These are phyloP conservation scores for Monosporascus ibericus DNA, from an alignment of 2,329 filamentous ascomycete species.

Conservation along the genomic window DNA sequence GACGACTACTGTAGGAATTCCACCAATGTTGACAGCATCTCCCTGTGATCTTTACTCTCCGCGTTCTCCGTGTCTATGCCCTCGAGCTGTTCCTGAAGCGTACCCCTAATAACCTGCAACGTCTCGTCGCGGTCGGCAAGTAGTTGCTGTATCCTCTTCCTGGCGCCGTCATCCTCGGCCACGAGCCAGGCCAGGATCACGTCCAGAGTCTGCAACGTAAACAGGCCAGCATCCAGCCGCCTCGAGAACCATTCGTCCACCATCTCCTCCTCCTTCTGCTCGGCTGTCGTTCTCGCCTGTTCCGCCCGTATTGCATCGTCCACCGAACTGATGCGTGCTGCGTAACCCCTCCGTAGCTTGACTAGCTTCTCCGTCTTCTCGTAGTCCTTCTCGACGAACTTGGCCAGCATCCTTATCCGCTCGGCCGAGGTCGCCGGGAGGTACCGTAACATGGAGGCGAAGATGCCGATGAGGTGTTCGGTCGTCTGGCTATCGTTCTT, in stretches of 20 bases:
- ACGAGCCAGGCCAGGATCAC: constrained; percentile 83
- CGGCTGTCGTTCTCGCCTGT: constrained; percentile 44
- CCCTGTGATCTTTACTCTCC: constrained; percentile 51
- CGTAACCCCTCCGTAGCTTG: constrained; percentile 65
- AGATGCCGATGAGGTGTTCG: constrained; percentile 80
- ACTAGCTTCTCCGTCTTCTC: constrained; percentile 74
- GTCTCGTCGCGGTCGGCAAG: constrained; percentile 64
- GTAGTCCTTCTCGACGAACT: constrained; percentile 93
- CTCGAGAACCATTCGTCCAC: constrained; percentile 68
- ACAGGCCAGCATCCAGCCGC: constrained; percentile 78
- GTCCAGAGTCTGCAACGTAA: constrained; percentile 76
- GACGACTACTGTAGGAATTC: constrained; percentile 36
- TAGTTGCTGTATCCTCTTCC: constrained; percentile 53
- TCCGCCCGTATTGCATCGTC: constrained; percentile 57
- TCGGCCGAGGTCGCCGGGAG: constrained; percentile 71
- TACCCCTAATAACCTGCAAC: constrained; percentile 55
- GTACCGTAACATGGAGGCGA: constrained; percentile 73
- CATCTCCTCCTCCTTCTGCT: constrained; percentile 54
- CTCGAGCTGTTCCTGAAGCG: constrained; percentile 56
- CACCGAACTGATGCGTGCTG: constrained; percentile 52
- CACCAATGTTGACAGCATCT: constrained; percentile 49
- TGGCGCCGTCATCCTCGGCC: constrained; percentile 78
- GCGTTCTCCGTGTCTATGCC: constrained; percentile 44
- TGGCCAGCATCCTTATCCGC: constrained; percentile 79
- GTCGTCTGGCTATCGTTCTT: constrained; percentile 62